Evolutionary conservation across 768 basidiomycete species (phyloP).

Genomic region (Polyporus arcularius): DNA sequence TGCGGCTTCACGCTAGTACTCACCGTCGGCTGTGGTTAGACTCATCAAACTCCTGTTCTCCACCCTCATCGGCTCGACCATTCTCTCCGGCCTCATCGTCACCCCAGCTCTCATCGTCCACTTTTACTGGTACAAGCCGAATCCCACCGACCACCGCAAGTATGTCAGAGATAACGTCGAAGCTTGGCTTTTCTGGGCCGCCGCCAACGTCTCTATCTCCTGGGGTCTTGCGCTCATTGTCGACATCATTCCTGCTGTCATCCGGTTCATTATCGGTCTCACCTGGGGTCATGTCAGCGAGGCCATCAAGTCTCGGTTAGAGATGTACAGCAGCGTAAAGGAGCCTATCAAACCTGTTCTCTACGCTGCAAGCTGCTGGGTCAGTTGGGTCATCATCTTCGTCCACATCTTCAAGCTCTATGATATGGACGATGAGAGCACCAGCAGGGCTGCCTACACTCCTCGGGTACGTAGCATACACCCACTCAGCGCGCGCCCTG

Average conservation of each 20-base stretch:
- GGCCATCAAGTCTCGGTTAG: conserved; percentile 60
- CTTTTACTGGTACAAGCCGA: conserved; percentile 68
- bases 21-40: conserved; percentile 35
- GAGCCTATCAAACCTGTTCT: conserved; percentile 69
- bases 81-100: conserved; percentile 63
- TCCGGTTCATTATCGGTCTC: conserved; percentile 52
- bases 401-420: conserved; percentile 62
- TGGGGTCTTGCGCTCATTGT: conserved; percentile 78
- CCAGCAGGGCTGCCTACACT: conserved; percentile 64
- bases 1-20: not conserved
- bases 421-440: conserved; percentile 34
- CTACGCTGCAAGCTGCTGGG: conserved; percentile 71
- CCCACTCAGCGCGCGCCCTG: not conserved
- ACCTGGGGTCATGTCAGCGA: conserved; percentile 81
- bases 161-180: conserved; percentile 67
- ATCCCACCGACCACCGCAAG: conserved; percentile 54
- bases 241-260: conserved; percentile 62
- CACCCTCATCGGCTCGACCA: conserved; percentile 69
- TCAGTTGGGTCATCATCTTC: conserved; percentile 78
- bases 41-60: conserved; percentile 65
- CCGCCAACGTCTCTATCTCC: conserved; percentile 73
- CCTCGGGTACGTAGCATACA: conserved; percentile 41
- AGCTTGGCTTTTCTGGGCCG: conserved; percentile 84
- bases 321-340: conserved; percentile 71
- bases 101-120: conserved; percentile 64